Evolutionary conservation across 176 grass and related monocot genomes (phyloP), one percentile per base, ranked within the genome.

Genomic region (Tuctoria greenei): DNA sequence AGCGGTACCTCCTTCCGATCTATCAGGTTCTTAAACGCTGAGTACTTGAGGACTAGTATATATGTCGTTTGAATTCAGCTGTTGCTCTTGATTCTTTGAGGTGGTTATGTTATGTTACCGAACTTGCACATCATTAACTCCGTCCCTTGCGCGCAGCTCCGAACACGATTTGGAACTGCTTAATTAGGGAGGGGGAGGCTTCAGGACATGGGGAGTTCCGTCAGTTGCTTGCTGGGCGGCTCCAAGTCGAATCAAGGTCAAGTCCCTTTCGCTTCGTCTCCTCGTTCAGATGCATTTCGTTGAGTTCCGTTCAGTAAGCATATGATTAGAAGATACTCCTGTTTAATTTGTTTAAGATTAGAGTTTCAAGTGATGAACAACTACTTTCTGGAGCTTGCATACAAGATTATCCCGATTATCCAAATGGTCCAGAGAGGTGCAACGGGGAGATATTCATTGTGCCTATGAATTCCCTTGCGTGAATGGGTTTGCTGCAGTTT

Each of bases 201-300:
- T 17, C 10, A 43, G 24, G 16, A 5, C 64, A 88, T 87, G 85
- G 85, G 85, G 42, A 34, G 25, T 18, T 87, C 74, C 35, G 13
- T 14, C 43, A 66, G 85, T 62, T 83, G 85, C 80, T 66, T 82
- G 17, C 27, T 61, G 68, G 31, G 73, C 69, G 41, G 73, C 52
- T 87, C 61, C 43, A 67, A 37, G 18, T 50, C 79, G 40, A 64
- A 17, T 51, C 51, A 15, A 77, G 27, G 72, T 67, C 80, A 23
- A 34, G 49, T 47, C 34, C 49, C 6, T 41, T 57, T 25, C 8
- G 12, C 8, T 1, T 23, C 79, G 17, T 60, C 67, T 82, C 79
- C 59, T 41, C 80, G 73, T 74, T 83, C 85, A 68, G 85, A 80
- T 87, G 61, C 60, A 45, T 82, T 76, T 56, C 55, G 16, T 42